Conservation (phyloP, 768 basidiomycete species). For the Boletus reticulatus region DNA sequence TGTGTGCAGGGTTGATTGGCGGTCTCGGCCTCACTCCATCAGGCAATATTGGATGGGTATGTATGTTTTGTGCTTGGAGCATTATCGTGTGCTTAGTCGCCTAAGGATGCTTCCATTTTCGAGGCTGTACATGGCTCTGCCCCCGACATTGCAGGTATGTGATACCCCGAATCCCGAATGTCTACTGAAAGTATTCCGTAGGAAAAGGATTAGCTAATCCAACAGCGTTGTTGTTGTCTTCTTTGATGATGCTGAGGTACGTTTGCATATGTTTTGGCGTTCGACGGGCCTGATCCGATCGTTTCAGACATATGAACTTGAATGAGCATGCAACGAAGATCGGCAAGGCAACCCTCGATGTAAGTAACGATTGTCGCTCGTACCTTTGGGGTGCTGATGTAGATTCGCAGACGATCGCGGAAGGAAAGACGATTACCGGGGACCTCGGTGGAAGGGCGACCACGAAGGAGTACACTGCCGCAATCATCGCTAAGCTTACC, state of each 20-base stretch:
- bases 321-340: conserved; percentile 82
- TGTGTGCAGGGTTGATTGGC: conserved; percentile 98
- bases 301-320: conserved; percentile 85
- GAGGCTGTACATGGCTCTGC: conserved; percentile 99
- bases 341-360: conserved; percentile 85
- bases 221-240: conserved; percentile 94
- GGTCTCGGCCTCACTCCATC: conserved; percentile 97
- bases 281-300: conserved; percentile 18
- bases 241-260: conserved; percentile 96
- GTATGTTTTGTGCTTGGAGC: conserved; percentile 22
- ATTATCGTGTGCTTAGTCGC: conserved; percentile 15
- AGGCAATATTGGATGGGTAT: conserved; percentile 92
- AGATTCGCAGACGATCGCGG: conserved; percentile 81
- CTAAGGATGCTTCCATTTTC: conserved; percentile 95
- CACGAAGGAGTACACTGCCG: conserved; percentile 85
- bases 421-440: conserved; percentile 92
- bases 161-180: not conserved
- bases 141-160: conserved; percentile 93
- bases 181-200: conserved; percentile 25
- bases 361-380: conserved; percentile 41
- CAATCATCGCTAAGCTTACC: conserved; percentile 75
- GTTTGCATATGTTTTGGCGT: conserved; percentile 25
- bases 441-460: conserved; percentile 93
- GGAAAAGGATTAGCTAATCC: conserved; percentile 96
- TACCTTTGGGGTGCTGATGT: conserved; percentile 2